Percentiles rank a stretch among this genome's conserved stretches.
These are phyloP conservation scores for Pestalotiopsis sp. DNA, from an alignment of 2,329 filamentous ascomycete species.

Conservation along the genomic window DNA sequence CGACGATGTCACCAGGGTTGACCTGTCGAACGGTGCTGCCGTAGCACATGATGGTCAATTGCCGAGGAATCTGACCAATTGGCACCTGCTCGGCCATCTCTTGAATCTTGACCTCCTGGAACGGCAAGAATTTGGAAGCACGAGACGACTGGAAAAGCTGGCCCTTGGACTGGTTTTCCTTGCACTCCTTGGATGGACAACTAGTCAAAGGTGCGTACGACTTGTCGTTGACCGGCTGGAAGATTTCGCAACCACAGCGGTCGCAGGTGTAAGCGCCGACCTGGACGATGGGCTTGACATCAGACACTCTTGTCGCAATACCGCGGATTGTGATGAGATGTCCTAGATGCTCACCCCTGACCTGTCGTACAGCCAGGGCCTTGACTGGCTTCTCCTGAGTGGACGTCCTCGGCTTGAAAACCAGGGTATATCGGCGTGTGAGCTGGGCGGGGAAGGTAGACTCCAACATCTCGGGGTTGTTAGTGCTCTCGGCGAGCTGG, in stretches of 20 bases:
- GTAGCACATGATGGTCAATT: conserved; percentile 85
- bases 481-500: conserved; percentile 63
- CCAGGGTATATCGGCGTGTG: conserved; percentile 89
- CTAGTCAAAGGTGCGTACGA: conserved; percentile 84
- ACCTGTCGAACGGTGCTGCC: conserved; percentile 83
- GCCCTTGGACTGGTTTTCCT: conserved; percentile 86
- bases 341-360: conserved; percentile 89
- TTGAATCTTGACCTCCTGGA: conserved; percentile 98
- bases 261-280: conserved; percentile 99
- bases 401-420: conserved; percentile 88
- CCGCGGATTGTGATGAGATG: conserved; percentile 91
- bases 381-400: conserved; percentile 63
- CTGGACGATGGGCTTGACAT: conserved; percentile 96
- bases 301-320: conserved; percentile 92
- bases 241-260: conserved; percentile 93
- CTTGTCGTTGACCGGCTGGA: conserved; percentile 90
- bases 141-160: conserved; percentile 93
- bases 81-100: conserved; percentile 99
- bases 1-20: conserved; percentile 91
- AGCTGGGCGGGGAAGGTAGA: conserved; percentile 89
- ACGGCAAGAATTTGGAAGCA: conserved; percentile 94
- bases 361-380: conserved; percentile 84
- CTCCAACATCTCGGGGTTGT: conserved; percentile 64
- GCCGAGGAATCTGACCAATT: conserved; percentile 93
- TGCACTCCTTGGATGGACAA: conserved; percentile 89